phyloP scores from a whole-genome alignment of 805 yeast species.

The Pichia rugopelliculosa region DNA sequence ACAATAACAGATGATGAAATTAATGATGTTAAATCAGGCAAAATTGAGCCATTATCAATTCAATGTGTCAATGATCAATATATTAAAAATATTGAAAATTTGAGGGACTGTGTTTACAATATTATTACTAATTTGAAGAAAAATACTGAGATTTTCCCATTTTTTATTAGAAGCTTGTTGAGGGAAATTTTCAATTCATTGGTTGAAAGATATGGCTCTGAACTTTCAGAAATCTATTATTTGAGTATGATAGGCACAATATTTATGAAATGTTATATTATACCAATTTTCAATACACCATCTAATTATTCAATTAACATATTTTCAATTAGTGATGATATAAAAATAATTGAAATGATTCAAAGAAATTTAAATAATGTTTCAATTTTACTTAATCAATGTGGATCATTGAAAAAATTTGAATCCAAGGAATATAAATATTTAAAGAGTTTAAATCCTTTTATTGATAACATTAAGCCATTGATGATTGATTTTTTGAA shows the following conservation, averaged over 20 bases:
- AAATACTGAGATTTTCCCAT: slow-evolving; percentile 39
- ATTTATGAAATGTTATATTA: slow-evolving; percentile 45
- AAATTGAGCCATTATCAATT: slow-evolving; percentile 68
- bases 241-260: slow-evolving; percentile 64
- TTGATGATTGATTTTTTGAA: slow-evolving; percentile 39
- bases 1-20: slow-evolving; percentile 28
- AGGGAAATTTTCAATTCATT: slow-evolving; percentile 30
- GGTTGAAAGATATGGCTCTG: slow-evolving; percentile 32
- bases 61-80: slow-evolving; percentile 63
- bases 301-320: slow-evolving; percentile 47
- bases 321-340: slow-evolving; percentile 17
- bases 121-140: slow-evolving; percentile 45
- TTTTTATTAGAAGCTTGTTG: slow-evolving; percentile 50
- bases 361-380: slow-evolving; percentile 49
- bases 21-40: slow-evolving; percentile 20
- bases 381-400: slow-evolving; percentile 53
- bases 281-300: slow-evolving; percentile 42
- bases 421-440: slow-evolving; percentile 48
- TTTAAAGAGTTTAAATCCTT: slow-evolving; percentile 75
- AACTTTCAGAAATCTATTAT: slow-evolving; percentile 50
- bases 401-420: slow-evolving; percentile 64
- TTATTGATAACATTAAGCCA: slow-evolving; percentile 44
- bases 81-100: slow-evolving; percentile 61
- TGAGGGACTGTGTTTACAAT: slow-evolving; percentile 65
- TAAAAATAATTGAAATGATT: slow-evolving; percentile 22